A percentile compares a stretch with the other conserved stretches of the same genome.
Evolutionary conservation across 257 asterid species (phyloP).

Genomic region (Solanum pinnatisectum): DNA sequence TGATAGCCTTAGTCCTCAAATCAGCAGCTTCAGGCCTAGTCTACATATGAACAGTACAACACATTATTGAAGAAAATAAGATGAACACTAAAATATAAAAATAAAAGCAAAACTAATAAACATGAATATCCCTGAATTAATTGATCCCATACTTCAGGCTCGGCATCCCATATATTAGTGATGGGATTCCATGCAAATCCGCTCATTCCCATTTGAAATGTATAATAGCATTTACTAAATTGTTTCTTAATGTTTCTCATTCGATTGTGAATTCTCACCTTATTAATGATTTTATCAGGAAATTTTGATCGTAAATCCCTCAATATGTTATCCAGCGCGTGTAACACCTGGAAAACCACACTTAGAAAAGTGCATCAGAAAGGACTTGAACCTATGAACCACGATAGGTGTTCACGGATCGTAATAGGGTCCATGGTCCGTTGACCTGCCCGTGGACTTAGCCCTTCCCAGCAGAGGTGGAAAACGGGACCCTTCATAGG

Average conservation of each 20-base stretch:
- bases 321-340: neutral
- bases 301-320: neutral
- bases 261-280: neutral
- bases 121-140: neutral
- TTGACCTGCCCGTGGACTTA: no score
- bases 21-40: neutral
- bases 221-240: neutral
- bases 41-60: neutral
- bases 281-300: neutral
- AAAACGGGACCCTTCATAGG: no score
- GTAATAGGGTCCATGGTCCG: no score
- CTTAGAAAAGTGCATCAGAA: no score
- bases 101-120: neutral
- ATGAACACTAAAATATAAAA: neutral
- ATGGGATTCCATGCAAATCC: neutral
- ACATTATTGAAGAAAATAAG: neutral
- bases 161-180: neutral
- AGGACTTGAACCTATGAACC: no score
- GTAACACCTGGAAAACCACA: neutral
- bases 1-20: neutral
- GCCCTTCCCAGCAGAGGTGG: no score
- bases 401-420: no score
- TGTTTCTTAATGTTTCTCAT: neutral
- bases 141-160: neutral
- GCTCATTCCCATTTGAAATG: neutral